Evolutionary conservation across 805 yeast genomes (phyloP).

Genomic region (Pichia occidentalis): DNA sequence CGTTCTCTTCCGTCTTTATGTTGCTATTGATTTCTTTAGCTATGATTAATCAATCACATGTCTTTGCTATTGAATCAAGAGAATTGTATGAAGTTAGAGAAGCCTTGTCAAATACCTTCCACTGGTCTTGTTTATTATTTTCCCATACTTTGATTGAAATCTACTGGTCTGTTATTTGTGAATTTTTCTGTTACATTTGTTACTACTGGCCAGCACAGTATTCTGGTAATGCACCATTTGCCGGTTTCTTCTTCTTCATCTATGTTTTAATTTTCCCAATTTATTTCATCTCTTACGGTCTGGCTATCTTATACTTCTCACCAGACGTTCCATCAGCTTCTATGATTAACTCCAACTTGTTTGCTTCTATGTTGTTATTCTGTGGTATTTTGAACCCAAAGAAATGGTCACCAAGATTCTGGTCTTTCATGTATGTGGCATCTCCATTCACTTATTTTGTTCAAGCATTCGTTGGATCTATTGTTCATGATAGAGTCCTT

Average conservation of each 20-base stretch:
- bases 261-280: slow-evolving; percentile 37
- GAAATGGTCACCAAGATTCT: slow-evolving; percentile 61
- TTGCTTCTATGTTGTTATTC: slow-evolving; percentile 55
- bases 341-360: slow-evolving; percentile 48
- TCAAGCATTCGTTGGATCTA: slow-evolving; percentile 46
- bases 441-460: slow-evolving; percentile 69
- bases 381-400: slow-evolving; percentile 62
- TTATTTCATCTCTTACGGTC: slow-evolving; percentile 45
- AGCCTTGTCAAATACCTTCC: slow-evolving; percentile 61
- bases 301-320: slow-evolving; percentile 49
- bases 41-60: slow-evolving; percentile 59
- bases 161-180: slow-evolving; percentile 48
- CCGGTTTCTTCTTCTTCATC: slow-evolving; percentile 40
- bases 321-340: slow-evolving; percentile 65
- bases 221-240: slow-evolving; percentile 32
- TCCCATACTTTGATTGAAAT: slow-evolving; percentile 52
- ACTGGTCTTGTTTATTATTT: slow-evolving; percentile 54
- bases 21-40: slow-evolving; percentile 57
- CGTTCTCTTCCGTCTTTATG: slow-evolving; percentile 45
- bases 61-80: slow-evolving; percentile 48
- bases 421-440: slow-evolving; percentile 72
- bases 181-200: slow-evolving; percentile 41
- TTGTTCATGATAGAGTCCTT: slow-evolving; percentile 45
- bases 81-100: slow-evolving; percentile 66
- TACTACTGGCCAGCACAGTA: slow-evolving; percentile 33